Evolutionary conservation across 306 rosid species (phyloP).

Genomic region (Vigna hirtella): DNA sequence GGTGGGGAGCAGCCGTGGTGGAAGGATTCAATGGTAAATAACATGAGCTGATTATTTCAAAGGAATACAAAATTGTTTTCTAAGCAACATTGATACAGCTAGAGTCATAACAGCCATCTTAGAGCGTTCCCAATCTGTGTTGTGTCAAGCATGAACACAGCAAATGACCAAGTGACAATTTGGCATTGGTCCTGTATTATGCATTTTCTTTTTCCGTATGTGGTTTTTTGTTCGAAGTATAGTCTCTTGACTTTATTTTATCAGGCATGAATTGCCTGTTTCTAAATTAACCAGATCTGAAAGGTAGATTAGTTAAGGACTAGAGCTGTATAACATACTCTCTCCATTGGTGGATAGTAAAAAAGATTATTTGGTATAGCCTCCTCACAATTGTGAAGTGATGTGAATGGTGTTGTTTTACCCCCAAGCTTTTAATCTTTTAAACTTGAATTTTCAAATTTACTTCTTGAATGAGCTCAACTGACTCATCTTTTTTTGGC

Average conservation of each 20-base stretch:
- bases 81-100: not conserved
- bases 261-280: not conserved
- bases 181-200: not conserved
- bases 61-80: not conserved
- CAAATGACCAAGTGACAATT: not conserved
- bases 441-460: no score
- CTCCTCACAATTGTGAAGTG: no score
- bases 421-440: no score
- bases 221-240: not conserved
- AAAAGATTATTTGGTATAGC: no score
- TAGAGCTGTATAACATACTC: not conserved
- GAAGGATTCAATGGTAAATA: constrained; percentile 8
- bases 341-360: not conserved
- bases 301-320: not conserved
- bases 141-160: not conserved
- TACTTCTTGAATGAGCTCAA: no score
- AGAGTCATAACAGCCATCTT: constrained; percentile 2
- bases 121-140: not conserved
- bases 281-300: not conserved
- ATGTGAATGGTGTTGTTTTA: no score
- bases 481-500: no score
- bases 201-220: not conserved
- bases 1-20: not conserved
- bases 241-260: not conserved
- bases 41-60: constrained; percentile 4